Base-by-base conservation (phyloP, 225 moss, liverwort and hornwort species). In the Polytrichum commune region DNA sequence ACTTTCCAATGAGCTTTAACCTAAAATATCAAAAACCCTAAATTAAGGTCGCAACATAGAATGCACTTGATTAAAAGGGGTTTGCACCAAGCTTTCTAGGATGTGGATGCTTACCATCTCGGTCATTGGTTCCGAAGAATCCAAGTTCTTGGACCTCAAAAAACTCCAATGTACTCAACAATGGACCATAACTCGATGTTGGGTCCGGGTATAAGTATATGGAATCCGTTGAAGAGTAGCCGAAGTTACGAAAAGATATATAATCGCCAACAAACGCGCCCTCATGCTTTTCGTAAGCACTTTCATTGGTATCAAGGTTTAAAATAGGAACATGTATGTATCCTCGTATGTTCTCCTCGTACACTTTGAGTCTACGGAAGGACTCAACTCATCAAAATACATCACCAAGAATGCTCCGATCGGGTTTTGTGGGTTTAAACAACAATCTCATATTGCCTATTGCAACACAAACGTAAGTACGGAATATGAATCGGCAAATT, bases 351-450 rank as follows among this genome's bases (percentile, higher is more conserved):
- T 78, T 3, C 25, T 0, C 29, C 78, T 30, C 20, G 78, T 33
- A 8, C 8, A 32, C 8, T 60, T 75, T 1, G 8, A 5, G 20
- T 53, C 75, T 55, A 38, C 74, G 1, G 68, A 18, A 5, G 35
- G 0, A 57, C 72, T 68, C 64, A 78, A 68, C 68, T 82, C 82
- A 1, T 78, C 75, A 27, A 75, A 82, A 55, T 82, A 71, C 28
- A 82, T 27, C 4, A 72, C 0, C 1, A 72, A 9, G 24, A 53
- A 25, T 33, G 33, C 33, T 8, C 1, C 8, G 33, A 33, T 33
- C 8, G 8, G 8, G 8, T 8, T 33, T 8, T 8, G 8, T 33
- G 33, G 8, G 2, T 33, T 8, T 33, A 33, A 33, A 33, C 33
- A 33, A 33, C 33, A 33, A 33, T 33, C 8, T 8, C 33, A 33